Evolutionary conservation across 306 rosid species (phyloP), one percentile per base, ranked within the genome.

Genomic region (Malus orientalis): DNA sequence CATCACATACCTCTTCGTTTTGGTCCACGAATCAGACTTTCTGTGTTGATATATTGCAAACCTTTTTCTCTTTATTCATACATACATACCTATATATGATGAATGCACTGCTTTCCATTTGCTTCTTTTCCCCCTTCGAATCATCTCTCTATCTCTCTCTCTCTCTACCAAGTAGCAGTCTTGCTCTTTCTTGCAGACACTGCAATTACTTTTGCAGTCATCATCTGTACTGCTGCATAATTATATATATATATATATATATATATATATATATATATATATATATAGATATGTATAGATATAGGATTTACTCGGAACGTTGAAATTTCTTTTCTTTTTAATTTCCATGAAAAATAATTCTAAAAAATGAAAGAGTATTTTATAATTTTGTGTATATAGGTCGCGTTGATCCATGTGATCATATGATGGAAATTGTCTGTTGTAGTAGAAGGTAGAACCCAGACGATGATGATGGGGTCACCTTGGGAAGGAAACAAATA

Each of bases 401-500:
- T 14, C 14, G 13, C 66, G 53, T 74, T 45, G 30, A 36, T 18
- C 61, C n/a, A 27, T 62, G 70, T 22, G 62, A 62, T 74, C 78
- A 74, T 45, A 62, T 81, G 74, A 47, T 73, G 47, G 45, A 59
- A 23, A 32, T 73, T 63, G 49, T 69, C 75, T 69, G 27, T 30
- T n/a, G 74, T 74, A 45, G 81, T 74, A 42, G 67, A 75, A 60
- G 81, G 42, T 29, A 72, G 74, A 69, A 78, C 75, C 77, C 79
- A 76, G 74, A 69, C 77, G 70, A 4, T 57, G 62, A 22, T 69
- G 60, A 51, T 76, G 64, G 60, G 75, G 74, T 69, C 59, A 73
- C 69, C 78, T 90, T 69, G 88, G 80, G 83, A 71, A 82, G 79
- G 79, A 78, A 82, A 80, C 33, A 75, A 78, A 49, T 16, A 72